Evolutionary conservation across 345 rosid genomes (phyloP).

Genomic region (Rhodamnia rubescens): DNA sequence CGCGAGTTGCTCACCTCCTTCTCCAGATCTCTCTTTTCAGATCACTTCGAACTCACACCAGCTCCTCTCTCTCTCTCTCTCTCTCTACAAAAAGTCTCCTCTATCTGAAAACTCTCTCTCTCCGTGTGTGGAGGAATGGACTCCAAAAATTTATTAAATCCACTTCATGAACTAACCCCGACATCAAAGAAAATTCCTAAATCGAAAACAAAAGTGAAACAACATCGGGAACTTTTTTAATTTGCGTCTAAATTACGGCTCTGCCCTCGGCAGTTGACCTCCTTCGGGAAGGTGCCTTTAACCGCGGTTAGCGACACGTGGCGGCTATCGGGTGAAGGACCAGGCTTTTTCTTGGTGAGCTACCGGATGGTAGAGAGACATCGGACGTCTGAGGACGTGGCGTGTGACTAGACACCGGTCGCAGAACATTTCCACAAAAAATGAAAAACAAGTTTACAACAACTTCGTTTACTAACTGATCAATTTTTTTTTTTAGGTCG

Average conservation of each 20-base stretch:
- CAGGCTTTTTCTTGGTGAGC: background rate
- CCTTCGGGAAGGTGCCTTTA: background rate
- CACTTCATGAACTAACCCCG: background rate
- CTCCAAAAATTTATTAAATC: constrained; percentile 24
- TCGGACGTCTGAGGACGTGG: background rate
- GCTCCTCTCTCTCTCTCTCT: background rate
- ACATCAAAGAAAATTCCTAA: background rate
- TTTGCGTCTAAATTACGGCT: background rate
- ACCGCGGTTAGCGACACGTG: background rate
- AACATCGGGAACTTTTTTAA: background rate
- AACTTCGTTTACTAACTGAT: background rate
- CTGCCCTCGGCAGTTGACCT: background rate
- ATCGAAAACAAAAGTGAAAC: background rate
- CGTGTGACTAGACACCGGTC: background rate
- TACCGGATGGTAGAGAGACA: background rate
- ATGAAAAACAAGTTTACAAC: background rate
- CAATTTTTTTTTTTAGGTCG: too few relatives aligned
- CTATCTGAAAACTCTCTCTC: background rate
- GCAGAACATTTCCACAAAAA: background rate
- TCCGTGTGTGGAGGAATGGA: constrained; percentile 1
- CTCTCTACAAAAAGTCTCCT: background rate
- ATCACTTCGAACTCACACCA: background rate
- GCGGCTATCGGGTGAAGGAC: background rate
- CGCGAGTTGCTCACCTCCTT: background rate
- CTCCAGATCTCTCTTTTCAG: background rate